Percentiles rank a stretch among this genome's conserved stretches.
phyloP scores from a whole-genome alignment of 2,329 filamentous ascomycete species.

The Pestalotiopsis sp. region DNA sequence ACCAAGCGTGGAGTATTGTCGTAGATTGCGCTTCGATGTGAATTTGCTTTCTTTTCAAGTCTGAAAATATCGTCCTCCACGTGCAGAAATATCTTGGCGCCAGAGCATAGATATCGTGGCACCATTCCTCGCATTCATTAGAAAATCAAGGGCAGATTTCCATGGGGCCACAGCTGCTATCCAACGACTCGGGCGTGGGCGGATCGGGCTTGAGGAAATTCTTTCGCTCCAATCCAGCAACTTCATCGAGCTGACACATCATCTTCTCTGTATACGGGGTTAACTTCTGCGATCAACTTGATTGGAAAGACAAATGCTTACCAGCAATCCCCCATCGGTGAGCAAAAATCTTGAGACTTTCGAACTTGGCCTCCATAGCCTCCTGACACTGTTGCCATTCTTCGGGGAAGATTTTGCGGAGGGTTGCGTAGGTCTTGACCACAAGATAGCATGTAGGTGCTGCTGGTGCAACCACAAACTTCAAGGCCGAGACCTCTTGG shows the following conservation, averaged over 20 bases:
- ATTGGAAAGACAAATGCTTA: constrained; percentile 18
- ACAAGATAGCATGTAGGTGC: constrained; percentile 36
- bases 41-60: not conserved
- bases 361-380: constrained; percentile 35
- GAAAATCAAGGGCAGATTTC: not conserved
- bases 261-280: constrained; percentile 28
- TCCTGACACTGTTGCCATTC: constrained; percentile 27
- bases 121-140: not conserved
- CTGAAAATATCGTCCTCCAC: not conserved
- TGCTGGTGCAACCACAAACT: constrained; percentile 29
- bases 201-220: constrained; percentile 27
- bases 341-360: constrained; percentile 34
- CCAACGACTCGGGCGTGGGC: constrained; percentile 18
- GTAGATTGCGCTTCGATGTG: no score
- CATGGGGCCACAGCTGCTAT: constrained; percentile 11
- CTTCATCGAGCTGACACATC: constrained; percentile 33
- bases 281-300: not conserved
- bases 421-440: constrained; percentile 27
- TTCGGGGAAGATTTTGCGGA: constrained; percentile 32
- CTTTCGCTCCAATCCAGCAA: constrained; percentile 27
- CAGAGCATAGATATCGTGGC: not conserved
- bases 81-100: not conserved
- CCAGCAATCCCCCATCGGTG: constrained; percentile 36
- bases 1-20: no score
- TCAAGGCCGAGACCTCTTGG: constrained; percentile 14